phyloP scores from a whole-genome alignment of 2,329 filamentous ascomycete species.

The Diaporthe helianthi region DNA sequence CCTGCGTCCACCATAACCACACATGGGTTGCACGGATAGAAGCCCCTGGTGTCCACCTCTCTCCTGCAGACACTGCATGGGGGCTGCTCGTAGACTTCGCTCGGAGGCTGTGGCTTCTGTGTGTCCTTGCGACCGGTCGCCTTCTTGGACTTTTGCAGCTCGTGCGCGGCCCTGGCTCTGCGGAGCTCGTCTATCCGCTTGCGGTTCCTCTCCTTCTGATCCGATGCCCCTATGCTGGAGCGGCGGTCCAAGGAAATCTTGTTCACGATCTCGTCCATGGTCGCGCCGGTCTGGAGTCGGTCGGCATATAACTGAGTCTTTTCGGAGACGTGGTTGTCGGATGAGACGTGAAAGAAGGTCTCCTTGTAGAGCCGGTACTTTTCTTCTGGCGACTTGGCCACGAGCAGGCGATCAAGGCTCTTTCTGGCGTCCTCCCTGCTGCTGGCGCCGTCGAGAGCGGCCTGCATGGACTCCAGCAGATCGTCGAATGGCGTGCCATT shows the following conservation, averaged over 20 bases:
- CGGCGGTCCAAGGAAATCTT: slow-evolving; percentile 39
- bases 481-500: slow-evolving; percentile 34
- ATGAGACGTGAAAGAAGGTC: slow-evolving; percentile 36
- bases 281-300: slow-evolving; percentile 37
- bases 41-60: slow-evolving; percentile 36
- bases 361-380: slow-evolving; percentile 37
- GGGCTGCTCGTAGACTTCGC: slow-evolving; percentile 40
- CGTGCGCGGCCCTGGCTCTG: slow-evolving; percentile 39
- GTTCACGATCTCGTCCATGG: slow-evolving; percentile 40
- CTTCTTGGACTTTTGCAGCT: slow-evolving; percentile 41
- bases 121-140: slow-evolving; percentile 31
- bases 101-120: slow-evolving; percentile 32
- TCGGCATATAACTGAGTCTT: slow-evolving; percentile 39
- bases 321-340: slow-evolving; percentile 36
- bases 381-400: slow-evolving; percentile 33
- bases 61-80: slow-evolving; percentile 39
- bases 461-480: slow-evolving; percentile 35
- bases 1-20: slow-evolving; percentile 38
- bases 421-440: slow-evolving; percentile 16
- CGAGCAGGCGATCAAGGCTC: slow-evolving; percentile 33
- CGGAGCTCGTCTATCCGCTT: slow-evolving; percentile 41
- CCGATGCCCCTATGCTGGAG: slow-evolving; percentile 35
- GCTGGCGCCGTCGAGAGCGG: slow-evolving; percentile 29
- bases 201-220: slow-evolving; percentile 41
- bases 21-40: slow-evolving; percentile 40